Evolutionary conservation across 805 yeast genomes (phyloP).

Genomic region (Wickerhamomyces chambardii): DNA sequence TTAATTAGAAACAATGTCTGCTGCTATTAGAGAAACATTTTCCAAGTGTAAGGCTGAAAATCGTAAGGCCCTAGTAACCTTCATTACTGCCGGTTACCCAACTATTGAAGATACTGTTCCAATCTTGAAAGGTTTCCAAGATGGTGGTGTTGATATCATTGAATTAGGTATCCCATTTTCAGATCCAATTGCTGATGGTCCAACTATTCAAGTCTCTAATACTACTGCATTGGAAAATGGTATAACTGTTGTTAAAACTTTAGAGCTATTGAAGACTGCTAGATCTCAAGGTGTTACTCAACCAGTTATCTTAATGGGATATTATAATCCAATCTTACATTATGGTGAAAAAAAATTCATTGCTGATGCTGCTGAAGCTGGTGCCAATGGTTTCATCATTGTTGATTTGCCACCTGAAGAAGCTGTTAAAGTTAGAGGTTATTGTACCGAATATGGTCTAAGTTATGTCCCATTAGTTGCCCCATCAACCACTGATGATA

Average conservation of each 20-base stretch:
- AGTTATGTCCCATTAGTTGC: conserved; percentile 93
- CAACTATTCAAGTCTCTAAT: conserved; percentile 89
- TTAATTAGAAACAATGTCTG: conserved; percentile 44
- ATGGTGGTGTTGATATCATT: conserved; percentile 91
- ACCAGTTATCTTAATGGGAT: conserved; percentile 94
- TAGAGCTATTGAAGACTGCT: conserved; percentile 68
- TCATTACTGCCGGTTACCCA: conserved; percentile 93
- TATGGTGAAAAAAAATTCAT: conserved; percentile 86
- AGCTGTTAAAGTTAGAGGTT: conserved; percentile 76
- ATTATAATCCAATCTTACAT: conserved; percentile 86
- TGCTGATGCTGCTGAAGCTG: conserved; percentile 72
- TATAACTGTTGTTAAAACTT: conserved; percentile 56
- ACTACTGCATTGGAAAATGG: conserved; percentile 78
- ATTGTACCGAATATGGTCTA: conserved; percentile 58
- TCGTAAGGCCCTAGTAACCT: conserved; percentile 85
- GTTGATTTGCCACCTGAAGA: conserved; percentile 99
- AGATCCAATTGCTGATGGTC: conserved; percentile 99
- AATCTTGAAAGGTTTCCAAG: conserved; percentile 79
- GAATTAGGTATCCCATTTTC: conserved; percentile 96
- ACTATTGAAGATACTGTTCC: conserved; percentile 82
- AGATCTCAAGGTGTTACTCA: conserved; percentile 77
- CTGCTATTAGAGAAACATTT: conserved; percentile 49
- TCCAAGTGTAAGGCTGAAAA: conserved; percentile 46
- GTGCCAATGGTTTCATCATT: conserved; percentile 91
- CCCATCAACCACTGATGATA: conserved; percentile 90